Base-by-base conservation (phyloP, 139 green algal species). In the Spirogloea muscicola region DNA sequence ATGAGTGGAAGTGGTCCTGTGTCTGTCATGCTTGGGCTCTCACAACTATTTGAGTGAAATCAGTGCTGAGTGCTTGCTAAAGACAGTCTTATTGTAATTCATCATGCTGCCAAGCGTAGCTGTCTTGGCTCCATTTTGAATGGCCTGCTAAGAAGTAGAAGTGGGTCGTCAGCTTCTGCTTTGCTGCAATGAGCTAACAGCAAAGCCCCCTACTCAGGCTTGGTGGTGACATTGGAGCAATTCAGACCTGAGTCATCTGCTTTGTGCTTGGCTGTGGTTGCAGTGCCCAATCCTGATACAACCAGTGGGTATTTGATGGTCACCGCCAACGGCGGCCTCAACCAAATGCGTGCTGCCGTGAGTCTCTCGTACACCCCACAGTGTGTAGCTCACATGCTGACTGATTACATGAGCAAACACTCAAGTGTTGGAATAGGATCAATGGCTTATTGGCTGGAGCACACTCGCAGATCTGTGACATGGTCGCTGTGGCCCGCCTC, bases 391-490 rank as follows among this genome's bases (percentile, higher is more conserved):
- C n/a, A n/a, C n/a, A n/a, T n/a, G n/a, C n/a, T n/a, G n/a, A n/a
- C n/a, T n/a, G n/a, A n/a, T n/a, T n/a, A n/a, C n/a, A n/a, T n/a
- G n/a, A n/a, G n/a, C n/a, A n/a, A n/a, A n/a, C n/a, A n/a, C n/a
- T n/a, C n/a, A n/a, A n/a, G n/a, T n/a, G n/a, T n/a, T n/a, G n/a
- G n/a, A n/a, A n/a, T n/a, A n/a, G n/a, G n/a, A n/a, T n/a, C n/a
- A n/a, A n/a, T n/a, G n/a, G n/a, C n/a, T n/a, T n/a, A n/a, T n/a
- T 16, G 13, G n/a, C n/a, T n/a, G n/a, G n/a, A n/a, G n/a, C n/a
- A n/a, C n/a, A n/a, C n/a, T n/a, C 10, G 65, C 71, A 79, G 71
- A 79, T 79, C 41, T 79, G 71, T 68, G 71, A 79, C 43, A 79
- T 79, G 71, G 71, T 79, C 13, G 71, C 71, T 27, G 61, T 79